Base-by-base conservation (phyloP, 345 rosid genomes). In the Gossypium ekmanianum region DNA sequence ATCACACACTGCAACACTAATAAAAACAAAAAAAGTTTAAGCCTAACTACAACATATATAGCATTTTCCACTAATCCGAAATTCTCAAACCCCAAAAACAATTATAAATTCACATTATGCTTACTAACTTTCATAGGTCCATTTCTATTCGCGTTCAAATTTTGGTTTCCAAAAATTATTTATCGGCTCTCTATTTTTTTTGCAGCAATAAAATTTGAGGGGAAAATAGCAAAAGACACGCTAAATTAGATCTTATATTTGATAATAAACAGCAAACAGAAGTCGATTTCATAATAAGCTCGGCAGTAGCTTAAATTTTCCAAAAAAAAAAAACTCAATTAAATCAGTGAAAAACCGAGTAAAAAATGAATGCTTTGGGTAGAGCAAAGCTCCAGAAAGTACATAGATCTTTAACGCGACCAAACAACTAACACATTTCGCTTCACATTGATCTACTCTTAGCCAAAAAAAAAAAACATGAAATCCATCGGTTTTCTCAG, bases 1-100 rank as follows among this genome's bases (percentile, higher is more conserved):
- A 95, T 95, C 72, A 45, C 71, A 48, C 78, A 83, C 86, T 83
- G 75, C 67, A 81, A 54, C 4, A 73, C 56, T 55, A 74, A 77
- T 22, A 39, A 75, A 74, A 54, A 16, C 74, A 24, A 74, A 22
- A 80, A 57, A 45, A 41, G 29, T 3, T 11, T 7, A 20, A 75
- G 58, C 44, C 57, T 29, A 11, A 22, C 13, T 17, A 68, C 68
- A 34, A 76, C 52, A 66, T 48, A 45, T 67, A 13, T 22, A 51
- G 59, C 75, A 73, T 61, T 73, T 10, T 74, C 71, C 52, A 74
- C 18, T 62, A 74, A 79, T 54, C 18, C 65, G 77, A 56, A 73
- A 69, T 20, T 62, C 27, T 50, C 61, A 63, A 61, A 65, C 63
- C 73, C 56, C 24, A 14, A 26, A 18, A 61, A 58, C 45, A n/a